Conservation (phyloP, 2,329 filamentous ascomycete species). For the Penicillium vulpinum region DNA sequence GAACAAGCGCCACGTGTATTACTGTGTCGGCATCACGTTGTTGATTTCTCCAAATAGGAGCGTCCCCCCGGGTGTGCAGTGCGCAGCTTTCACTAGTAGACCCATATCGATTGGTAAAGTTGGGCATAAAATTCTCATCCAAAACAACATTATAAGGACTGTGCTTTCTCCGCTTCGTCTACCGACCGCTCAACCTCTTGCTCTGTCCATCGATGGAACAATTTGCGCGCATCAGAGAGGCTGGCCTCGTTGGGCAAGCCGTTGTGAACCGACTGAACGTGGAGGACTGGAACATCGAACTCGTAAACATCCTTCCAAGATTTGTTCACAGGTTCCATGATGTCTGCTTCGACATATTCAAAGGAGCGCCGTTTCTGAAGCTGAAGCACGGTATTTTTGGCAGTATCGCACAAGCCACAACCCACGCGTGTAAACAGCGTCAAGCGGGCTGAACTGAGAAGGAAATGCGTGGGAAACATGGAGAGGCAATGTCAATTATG, state of each 20-base stretch:
- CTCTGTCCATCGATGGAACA: slow-evolving; percentile 64
- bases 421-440: slow-evolving; percentile 63
- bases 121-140: neutral
- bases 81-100: neutral
- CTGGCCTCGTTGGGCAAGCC: slow-evolving; percentile 51
- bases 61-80: neutral
- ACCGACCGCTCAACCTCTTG: slow-evolving; percentile 57
- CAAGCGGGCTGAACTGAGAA: slow-evolving; percentile 45
- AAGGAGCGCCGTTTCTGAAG: slow-evolving; percentile 56
- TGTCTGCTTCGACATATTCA: slow-evolving; percentile 59
- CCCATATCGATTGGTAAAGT: neutral
- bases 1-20: neutral
- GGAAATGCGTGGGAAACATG: slow-evolving; percentile 34
- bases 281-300: slow-evolving; percentile 65
- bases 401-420: slow-evolving; percentile 62
- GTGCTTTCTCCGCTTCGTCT: slow-evolving; percentile 47
- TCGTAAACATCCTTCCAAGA: slow-evolving; percentile 63
- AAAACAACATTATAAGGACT: neutral
- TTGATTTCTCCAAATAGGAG: neutral
- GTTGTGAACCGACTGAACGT: slow-evolving; percentile 52
- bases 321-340: slow-evolving; percentile 56
- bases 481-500: neutral
- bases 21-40: neutral
- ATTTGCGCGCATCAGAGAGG: slow-evolving; percentile 60
- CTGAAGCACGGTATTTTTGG: slow-evolving; percentile 57